Base-by-base conservation (phyloP, 371 early-diverging fungal species). In the Nematocida ironsii region DNA sequence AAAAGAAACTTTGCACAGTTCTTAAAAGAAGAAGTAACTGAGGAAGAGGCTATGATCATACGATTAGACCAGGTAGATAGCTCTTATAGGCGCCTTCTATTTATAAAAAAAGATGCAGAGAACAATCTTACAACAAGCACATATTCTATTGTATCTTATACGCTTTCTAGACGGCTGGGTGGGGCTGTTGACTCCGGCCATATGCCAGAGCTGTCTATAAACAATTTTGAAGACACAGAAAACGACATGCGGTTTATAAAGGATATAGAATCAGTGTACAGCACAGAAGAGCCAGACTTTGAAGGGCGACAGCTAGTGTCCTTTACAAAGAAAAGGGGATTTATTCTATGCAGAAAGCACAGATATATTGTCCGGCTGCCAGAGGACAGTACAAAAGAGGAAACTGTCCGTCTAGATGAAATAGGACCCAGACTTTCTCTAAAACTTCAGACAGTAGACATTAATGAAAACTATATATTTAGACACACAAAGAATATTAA, bases 251-350 rank as follows among this genome's bases (percentile, higher is more conserved):
- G 67, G 5, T 18, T 44, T 9, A 47, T 78, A 23, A 27, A 60
- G 44, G 69, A 78, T 54, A 68, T 78, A 25, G 55, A 78, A 58
- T n/a, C 25, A 5, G 61, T 42, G 11, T 78, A 72, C 62, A 42
- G 48, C 20, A 62, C 27, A 5, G 80, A 78, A 67, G 39, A 69
- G 7, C 80, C 80, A 23, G 80, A 68, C 39, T 78, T 78, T 78
- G 80, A 68, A 42, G 80, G 80, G 11, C 52, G 80, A 16, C 80
- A 78, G 62, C 16, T 78, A 16, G 80, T 78, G 39, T 78, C 80
- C 54, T 78, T 78, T 57, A 78, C 80, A 27, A 78, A 78, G 42
- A 78, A 78, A 47, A 57, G 80, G 69, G 80, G 80, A 39, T 78
- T 78, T 44, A 78, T 78, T 45, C 55, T 78, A 4, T 67, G 80